Evolutionary conservation across 768 basidiomycete species (phyloP).

Genomic region (Cystobasidium ongulense): DNA sequence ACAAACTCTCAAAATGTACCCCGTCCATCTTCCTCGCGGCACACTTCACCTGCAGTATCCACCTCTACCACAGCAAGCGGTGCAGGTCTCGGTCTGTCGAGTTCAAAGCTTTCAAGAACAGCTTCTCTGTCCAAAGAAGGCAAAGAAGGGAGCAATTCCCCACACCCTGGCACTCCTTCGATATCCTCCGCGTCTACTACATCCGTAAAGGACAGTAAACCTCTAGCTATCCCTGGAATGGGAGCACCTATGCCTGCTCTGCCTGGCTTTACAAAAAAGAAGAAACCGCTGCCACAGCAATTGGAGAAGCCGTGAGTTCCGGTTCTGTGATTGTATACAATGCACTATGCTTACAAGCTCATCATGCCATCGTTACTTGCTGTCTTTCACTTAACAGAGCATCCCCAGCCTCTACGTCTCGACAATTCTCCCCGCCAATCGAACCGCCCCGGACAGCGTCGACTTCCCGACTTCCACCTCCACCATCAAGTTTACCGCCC

Average conservation of each 20-base stretch:
- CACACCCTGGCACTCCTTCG: neutral
- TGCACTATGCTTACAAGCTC: neutral
- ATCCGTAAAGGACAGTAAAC: neutral
- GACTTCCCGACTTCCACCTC: constrained; percentile 14
- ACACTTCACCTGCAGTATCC: neutral
- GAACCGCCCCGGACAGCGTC: neutral
- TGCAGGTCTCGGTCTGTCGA: neutral
- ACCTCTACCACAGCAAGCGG: neutral
- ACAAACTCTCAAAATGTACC: neutral
- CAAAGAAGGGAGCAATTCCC: neutral
- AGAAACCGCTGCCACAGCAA: neutral
- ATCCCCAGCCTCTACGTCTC: neutral
- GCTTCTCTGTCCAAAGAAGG: neutral
- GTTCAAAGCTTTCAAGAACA: neutral
- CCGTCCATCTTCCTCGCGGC: neutral
- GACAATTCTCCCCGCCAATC: neutral
- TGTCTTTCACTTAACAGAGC: neutral
- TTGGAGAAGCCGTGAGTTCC: neutral
- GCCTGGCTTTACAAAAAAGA: constrained; percentile 24
- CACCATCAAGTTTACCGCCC: constrained; percentile 8
- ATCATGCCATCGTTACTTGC: neutral
- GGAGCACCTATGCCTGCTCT: constrained; percentile 6
- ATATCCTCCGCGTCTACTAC: neutral
- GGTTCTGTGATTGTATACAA: neutral
- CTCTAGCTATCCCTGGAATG: constrained; percentile 6